Base-by-base conservation (phyloP, 2,329 filamentous ascomycete species). In the Pseudomassariella vexata region DNA sequence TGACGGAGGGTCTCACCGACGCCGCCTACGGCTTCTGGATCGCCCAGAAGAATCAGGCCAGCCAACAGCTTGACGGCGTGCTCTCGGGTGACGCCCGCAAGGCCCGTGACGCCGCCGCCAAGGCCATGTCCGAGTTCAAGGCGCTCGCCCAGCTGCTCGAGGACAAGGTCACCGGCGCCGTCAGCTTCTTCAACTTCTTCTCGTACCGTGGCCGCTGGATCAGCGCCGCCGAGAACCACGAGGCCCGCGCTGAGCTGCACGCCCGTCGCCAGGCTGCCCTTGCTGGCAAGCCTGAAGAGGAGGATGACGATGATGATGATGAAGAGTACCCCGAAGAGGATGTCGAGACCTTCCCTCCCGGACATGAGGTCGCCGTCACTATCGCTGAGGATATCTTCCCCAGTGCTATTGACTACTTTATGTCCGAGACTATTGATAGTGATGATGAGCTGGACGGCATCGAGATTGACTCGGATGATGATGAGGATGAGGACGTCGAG, bases 121-220 rank as follows among this genome's bases (percentile, higher is more conserved):
- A 45, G 40, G 24, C 47, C 33, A 32, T 50, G 24, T 42, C 47
- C 31, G 38, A 49, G 38, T 52, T 49, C 42, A 37, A 50, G 41
- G 30, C 24, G 3, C 40, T 52, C 3, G 44, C 37, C 34, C 36
- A 45, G 32, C 37, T 41, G 36, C 38, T 50, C 17, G 37, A 45
- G 26, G 37, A 37, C 34, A 46, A 46, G 33, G 38, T 37, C 30
- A 35, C 37, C 20, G 46, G 48, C 42, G 66, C 67, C 8, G 47
- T 68, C 22, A 78, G 72, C 56, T 85, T 85, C 65, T 85, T 85
- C 54, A 73, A 75, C 30, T 82, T 79, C 68, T 86, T 86, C 53
- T 77, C 71, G 9, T 85, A 76, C 57, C 71, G 61, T 44, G 77
- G 66, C 43, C 59, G 70, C 33, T 75, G 70, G 48, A 65, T 83